phyloP scores from a whole-genome alignment of 2,329 filamentous ascomycete genomes.

The Emmonsia crescens region DNA sequence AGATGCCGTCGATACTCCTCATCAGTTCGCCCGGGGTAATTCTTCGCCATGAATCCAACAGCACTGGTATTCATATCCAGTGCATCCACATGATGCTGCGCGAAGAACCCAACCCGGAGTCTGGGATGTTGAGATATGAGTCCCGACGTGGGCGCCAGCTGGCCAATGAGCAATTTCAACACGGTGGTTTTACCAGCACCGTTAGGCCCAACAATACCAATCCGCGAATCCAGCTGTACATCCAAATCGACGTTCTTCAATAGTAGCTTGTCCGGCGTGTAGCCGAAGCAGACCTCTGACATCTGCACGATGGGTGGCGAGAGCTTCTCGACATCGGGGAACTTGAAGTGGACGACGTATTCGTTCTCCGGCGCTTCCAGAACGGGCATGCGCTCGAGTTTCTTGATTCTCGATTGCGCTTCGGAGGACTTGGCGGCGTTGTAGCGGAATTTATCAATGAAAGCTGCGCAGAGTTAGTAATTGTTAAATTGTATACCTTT shows the following conservation, averaged over 20 bases:
- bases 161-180: constrained; percentile 91
- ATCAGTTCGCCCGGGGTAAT: constrained; percentile 80
- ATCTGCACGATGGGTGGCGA: constrained; percentile 98
- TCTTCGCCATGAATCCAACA: constrained; percentile 92
- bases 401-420: constrained; percentile 97
- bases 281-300: constrained; percentile 84
- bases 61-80: constrained; percentile 81
- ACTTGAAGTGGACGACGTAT: constrained; percentile 93
- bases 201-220: constrained; percentile 98
- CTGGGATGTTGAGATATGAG: constrained; percentile 81
- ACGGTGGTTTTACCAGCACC: constrained; percentile 97
- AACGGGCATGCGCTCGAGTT: constrained; percentile 91
- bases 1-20: constrained; percentile 95
- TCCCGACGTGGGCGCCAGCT: constrained; percentile 63
- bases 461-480: constrained; percentile 40
- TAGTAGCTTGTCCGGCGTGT: constrained; percentile 65
- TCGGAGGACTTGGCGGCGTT: constrained; percentile 98
- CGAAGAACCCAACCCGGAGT: constrained; percentile 89
- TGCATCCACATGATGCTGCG: constrained; percentile 95
- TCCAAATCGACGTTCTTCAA: constrained; percentile 84
- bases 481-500: neutral
- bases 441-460: constrained; percentile 99
- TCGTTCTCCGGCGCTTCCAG: constrained; percentile 83
- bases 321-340: constrained; percentile 94
- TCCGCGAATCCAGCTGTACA: constrained; percentile 94